Evolutionary conservation across 202 grass and related monocot genomes (phyloP).

Genomic region (Digitaria exilis): DNA sequence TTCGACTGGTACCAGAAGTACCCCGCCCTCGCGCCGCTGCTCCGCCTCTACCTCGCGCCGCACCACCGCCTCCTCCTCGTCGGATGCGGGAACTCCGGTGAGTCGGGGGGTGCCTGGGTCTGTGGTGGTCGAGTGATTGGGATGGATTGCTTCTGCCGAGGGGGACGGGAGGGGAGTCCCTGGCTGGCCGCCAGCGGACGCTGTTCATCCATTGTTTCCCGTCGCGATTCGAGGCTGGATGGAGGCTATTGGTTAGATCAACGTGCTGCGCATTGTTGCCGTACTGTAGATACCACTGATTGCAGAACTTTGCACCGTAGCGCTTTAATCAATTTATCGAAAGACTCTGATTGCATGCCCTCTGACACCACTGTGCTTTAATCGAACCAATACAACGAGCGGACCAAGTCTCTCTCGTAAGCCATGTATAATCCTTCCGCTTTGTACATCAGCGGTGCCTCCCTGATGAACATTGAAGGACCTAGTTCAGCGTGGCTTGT

Average conservation of each 20-base stretch:
- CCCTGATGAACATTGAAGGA: not conserved
- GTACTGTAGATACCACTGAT: not conserved
- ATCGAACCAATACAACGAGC: not conserved
- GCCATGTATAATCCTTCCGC: not conserved
- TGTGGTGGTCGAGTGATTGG: not conserved
- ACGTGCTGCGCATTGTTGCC: constrained; percentile 13
- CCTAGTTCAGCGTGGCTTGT: not conserved
- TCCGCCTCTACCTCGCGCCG: constrained; percentile 59
- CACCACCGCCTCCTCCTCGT: constrained; percentile 75
- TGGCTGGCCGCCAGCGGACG: not conserved
- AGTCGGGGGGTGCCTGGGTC: not conserved
- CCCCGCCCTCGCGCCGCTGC: constrained; percentile 69
- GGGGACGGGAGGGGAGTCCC: not conserved
- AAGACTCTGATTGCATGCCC: not conserved
- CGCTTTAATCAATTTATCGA: not conserved
- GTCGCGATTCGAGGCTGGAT: not conserved
- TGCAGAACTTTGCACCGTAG: not conserved
- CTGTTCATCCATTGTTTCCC: not conserved
- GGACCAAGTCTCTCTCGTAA: not conserved
- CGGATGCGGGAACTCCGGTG: constrained; percentile 94
- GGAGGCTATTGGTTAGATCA: not conserved
- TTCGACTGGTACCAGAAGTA: constrained; percentile 99
- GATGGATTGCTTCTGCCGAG: not conserved
- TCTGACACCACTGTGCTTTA: not conserved
- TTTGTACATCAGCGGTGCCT: not conserved